Evolutionary conservation across 768 basidiomycete genomes (phyloP).

Genomic region (Coprinellus aureogranulatus): DNA sequence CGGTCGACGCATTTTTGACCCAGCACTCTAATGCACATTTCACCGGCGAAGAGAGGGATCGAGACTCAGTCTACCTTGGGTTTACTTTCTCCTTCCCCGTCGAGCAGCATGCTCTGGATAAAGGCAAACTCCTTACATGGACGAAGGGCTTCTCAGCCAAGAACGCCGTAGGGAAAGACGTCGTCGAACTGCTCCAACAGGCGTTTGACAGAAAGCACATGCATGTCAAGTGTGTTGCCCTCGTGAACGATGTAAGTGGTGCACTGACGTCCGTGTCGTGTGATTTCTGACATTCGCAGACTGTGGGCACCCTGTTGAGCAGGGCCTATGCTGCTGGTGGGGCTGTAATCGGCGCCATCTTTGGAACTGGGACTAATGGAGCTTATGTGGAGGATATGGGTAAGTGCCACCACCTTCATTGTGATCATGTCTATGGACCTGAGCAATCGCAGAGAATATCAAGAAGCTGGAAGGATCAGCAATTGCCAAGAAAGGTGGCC

Average conservation of each 20-base stretch:
- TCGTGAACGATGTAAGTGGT: constrained; percentile 85
- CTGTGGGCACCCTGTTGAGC: constrained; percentile 91
- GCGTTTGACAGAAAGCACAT: constrained; percentile 91
- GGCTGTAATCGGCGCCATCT: constrained; percentile 86
- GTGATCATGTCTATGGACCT: neutral
- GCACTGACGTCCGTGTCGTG: neutral
- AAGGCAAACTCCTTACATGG: constrained; percentile 90
- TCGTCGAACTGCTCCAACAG: constrained; percentile 86
- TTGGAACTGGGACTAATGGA: constrained; percentile 98
- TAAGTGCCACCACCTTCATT: constrained; percentile 21
- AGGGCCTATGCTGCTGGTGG: constrained; percentile 92
- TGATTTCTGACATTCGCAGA: constrained; percentile 47
- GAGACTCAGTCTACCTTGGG: constrained; percentile 60
- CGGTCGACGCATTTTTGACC: constrained; percentile 92
- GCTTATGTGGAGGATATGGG: constrained; percentile 88
- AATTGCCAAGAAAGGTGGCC: constrained; percentile 57
- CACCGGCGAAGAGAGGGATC: constrained; percentile 21
- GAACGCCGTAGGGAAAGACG: constrained; percentile 85
- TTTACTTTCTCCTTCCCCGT: constrained; percentile 98
- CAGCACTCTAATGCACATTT: constrained; percentile 48
- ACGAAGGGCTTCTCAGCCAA: constrained; percentile 95
- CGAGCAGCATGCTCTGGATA: constrained; percentile 89
- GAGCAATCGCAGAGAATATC: constrained; percentile 53
- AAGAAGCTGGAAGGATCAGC: constrained; percentile 73
- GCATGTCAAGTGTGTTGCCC: constrained; percentile 85